These are phyloP conservation scores for Populus trichocarpa DNA, from an alignment of 441 rosid genomes.

Conservation along the genomic window DNA sequence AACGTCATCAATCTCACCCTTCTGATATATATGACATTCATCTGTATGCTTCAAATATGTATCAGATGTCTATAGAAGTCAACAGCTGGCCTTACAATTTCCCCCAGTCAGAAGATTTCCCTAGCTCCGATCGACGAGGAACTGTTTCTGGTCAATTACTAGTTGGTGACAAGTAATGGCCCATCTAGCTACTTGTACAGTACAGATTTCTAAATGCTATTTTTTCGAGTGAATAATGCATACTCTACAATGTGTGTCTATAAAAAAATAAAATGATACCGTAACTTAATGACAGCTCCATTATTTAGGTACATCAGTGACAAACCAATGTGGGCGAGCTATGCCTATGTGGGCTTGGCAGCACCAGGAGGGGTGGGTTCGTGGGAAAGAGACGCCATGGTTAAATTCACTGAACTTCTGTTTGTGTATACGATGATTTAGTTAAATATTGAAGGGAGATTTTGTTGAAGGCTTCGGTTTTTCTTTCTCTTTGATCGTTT, in stretches of 20 bases:
- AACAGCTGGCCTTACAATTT: slow-evolving; percentile 75
- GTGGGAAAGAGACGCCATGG: slow-evolving; percentile 83
- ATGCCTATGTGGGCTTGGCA: slow-evolving; percentile 65
- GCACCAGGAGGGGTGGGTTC: slow-evolving; percentile 70
- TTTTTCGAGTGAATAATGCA: background rate
- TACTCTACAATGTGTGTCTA: no score
- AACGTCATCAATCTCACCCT: background rate
- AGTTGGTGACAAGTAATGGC: slow-evolving; percentile 50
- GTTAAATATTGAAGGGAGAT: background rate
- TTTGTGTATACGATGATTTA: background rate
- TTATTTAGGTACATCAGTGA: slow-evolving; percentile 35
- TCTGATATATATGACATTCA: no score
- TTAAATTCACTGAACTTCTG: background rate
- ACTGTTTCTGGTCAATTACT: slow-evolving; percentile 55
- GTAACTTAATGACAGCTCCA: background rate
- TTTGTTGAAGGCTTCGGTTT: background rate
- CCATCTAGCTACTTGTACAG: background rate
- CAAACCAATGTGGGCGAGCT: slow-evolving; percentile 37
- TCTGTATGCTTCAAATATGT: background rate
- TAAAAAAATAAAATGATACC: background rate
- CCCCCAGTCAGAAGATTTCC: slow-evolving; percentile 58
- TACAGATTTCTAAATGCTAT: background rate
- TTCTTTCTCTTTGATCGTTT: background rate
- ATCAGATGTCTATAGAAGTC: slow-evolving; percentile 47
- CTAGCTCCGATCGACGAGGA: slow-evolving; percentile 48